A percentile compares a stretch with the other conserved stretches of the same genome.
These are phyloP conservation scores for Scopulariopsis brevicaulis DNA, from an alignment of 2,329 filamentous ascomycete species.

Conservation along the genomic window DNA sequence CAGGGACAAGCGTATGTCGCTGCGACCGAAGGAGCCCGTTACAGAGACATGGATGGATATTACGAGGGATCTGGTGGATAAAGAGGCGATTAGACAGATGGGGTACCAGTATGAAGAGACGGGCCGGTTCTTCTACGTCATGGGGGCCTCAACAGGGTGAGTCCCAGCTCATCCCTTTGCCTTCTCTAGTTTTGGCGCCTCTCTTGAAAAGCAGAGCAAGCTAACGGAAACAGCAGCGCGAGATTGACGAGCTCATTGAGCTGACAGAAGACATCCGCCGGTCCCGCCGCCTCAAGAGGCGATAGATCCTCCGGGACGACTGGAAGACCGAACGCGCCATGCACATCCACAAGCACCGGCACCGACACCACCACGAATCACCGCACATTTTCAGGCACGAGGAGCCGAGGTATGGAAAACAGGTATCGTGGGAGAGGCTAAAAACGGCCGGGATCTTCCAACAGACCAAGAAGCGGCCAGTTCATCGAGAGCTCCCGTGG, in stretches of 20 bases:
- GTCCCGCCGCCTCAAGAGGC: neutral
- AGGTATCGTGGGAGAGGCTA: neutral
- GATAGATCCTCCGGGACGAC: neutral
- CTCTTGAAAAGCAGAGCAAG: neutral
- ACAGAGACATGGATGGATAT: slow-evolving; percentile 91
- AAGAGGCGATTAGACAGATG: slow-evolving; percentile 73
- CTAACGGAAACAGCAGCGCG: neutral
- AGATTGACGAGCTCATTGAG: slow-evolving; percentile 4
- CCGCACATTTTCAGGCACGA: neutral
- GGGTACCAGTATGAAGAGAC: slow-evolving; percentile 91
- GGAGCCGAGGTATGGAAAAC: neutral
- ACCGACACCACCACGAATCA: slow-evolving; percentile 1
- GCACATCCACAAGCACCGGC: slow-evolving; percentile 1
- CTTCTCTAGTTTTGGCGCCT: neutral
- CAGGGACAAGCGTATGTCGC: slow-evolving; percentile 30
- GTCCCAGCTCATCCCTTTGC: neutral
- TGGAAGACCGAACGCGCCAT: neutral
- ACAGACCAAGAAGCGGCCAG: no score
- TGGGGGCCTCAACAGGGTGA: slow-evolving; percentile 54
- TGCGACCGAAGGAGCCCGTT: slow-evolving; percentile 26
- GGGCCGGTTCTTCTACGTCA: slow-evolving; percentile 80
- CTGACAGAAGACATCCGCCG: slow-evolving; percentile 3
- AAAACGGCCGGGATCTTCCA: no score
- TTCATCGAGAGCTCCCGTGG: no score
- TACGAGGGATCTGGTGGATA: slow-evolving; percentile 79